phyloP scores from a whole-genome alignment of 169 alveolate genomes.

The Cryptosporidium parvum region DNA sequence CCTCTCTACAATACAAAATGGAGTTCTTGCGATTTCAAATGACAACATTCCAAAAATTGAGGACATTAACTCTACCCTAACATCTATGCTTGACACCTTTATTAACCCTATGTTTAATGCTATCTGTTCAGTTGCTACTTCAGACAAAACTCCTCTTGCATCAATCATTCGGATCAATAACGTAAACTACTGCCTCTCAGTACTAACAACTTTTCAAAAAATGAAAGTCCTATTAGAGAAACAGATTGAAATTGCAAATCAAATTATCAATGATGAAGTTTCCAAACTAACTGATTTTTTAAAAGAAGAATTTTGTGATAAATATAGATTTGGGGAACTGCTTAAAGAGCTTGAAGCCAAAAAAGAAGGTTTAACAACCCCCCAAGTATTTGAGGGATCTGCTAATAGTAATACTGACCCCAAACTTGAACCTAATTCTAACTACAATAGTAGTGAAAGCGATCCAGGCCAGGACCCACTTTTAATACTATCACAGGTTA shows the following conservation, averaged over 20 bases:
- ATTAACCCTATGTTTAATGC: constrained; percentile 65
- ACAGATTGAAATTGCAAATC: constrained; percentile 25
- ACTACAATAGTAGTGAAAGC: not conserved
- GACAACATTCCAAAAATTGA: not conserved
- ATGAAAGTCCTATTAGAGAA: not conserved
- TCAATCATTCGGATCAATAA: constrained; percentile 51
- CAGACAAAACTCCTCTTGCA: constrained; percentile 13
- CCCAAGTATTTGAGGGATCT: not conserved
- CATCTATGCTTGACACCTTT: constrained; percentile 64
- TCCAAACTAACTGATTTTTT: not conserved
- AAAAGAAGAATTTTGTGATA: constrained; percentile 24
- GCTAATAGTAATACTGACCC: not conserved
- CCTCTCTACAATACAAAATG: constrained; percentile 35
- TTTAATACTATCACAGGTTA: constrained; percentile 61
- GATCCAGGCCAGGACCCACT: constrained; percentile 43
- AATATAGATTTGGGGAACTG: constrained; percentile 43
- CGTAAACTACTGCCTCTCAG: constrained; percentile 8
- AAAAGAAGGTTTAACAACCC: not conserved
- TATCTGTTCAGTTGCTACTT: constrained; percentile 35
- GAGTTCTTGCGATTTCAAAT: not conserved
- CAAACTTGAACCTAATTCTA: not conserved
- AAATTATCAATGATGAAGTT: constrained; percentile 20
- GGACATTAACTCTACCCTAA: constrained; percentile 11
- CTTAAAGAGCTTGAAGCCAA: constrained; percentile 26
- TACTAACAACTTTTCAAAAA: not conserved